Percentiles rank a stretch among this genome's conserved stretches.
phyloP scores from a whole-genome alignment of 352 stramenopile species.

The Pythium coloratum region DNA sequence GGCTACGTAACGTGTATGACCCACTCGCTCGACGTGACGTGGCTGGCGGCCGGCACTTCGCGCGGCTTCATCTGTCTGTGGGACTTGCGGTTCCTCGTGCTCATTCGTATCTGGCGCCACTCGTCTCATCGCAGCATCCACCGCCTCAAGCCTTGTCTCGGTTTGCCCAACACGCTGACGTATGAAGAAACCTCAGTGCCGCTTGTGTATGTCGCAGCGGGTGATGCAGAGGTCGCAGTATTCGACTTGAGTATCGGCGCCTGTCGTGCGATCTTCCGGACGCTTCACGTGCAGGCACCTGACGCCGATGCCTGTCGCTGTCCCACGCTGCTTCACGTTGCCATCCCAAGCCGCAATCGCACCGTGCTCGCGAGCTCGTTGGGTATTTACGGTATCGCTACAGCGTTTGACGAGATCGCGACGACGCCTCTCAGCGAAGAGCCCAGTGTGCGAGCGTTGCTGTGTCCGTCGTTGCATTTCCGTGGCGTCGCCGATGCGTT shows the following conservation, averaged over 20 bases:
- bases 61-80: constrained; percentile 95
- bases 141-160: constrained; percentile 80
- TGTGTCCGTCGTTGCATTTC: constrained; percentile 89
- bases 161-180: constrained; percentile 74
- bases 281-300: constrained; percentile 72
- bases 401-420: constrained; percentile 82
- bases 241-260: constrained; percentile 88
- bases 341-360: constrained; percentile 71
- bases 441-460: constrained; percentile 81
- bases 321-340: constrained; percentile 70
- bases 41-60: constrained; percentile 93
- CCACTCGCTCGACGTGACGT: constrained; percentile 94
- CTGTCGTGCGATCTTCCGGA: constrained; percentile 92
- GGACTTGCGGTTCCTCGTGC: constrained; percentile 95
- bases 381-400: constrained; percentile 79
- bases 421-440: constrained; percentile 72
- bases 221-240: constrained; percentile 90
- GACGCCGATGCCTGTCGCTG: constrained; percentile 77
- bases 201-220: constrained; percentile 93
- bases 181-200: constrained; percentile 81
- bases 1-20: constrained; percentile 96
- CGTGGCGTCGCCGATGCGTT: constrained; percentile 80
- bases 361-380: constrained; percentile 76
- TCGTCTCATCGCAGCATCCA: constrained; percentile 91
- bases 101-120: constrained; percentile 97